These are phyloP conservation scores for Coniferiporia weirii DNA, from an alignment of 1,284 basidiomycete genomes.

Conservation along the genomic window DNA sequence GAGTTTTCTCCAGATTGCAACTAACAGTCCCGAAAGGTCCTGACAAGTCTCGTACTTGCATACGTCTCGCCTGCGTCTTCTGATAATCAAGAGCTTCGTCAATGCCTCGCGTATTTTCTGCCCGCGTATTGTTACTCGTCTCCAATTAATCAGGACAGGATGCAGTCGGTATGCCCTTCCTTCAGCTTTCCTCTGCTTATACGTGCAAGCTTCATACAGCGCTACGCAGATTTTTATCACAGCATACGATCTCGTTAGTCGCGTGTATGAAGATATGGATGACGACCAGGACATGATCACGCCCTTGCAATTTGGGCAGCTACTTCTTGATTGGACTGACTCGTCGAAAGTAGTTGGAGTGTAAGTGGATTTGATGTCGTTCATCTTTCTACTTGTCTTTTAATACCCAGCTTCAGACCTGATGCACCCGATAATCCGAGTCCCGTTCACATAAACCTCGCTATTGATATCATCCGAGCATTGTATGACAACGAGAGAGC, in stretches of 20 bases:
- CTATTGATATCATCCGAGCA: conserved; percentile 14
- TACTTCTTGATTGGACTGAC: conserved; percentile 17
- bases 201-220: not conserved
- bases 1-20: not conserved
- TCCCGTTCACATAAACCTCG: conserved; percentile 12
- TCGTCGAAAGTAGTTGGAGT: conserved; percentile 11
- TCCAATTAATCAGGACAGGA: conserved; percentile 8
- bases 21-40: conserved; percentile 3
- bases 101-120: conserved; percentile 19
- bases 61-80: conserved; percentile 17
- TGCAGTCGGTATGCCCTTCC: conserved; percentile 8
- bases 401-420: not conserved
- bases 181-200: not conserved
- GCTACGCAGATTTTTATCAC: conserved; percentile 1
- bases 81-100: conserved; percentile 16
- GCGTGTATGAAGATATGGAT: conserved; percentile 15
- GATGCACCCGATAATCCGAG: not conserved
- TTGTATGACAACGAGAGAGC: conserved; percentile 15
- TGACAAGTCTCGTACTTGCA: conserved; percentile 16
- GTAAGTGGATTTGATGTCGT: not conserved
- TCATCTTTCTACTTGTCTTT: not conserved
- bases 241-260: conserved; percentile 7
- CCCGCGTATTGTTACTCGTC: conserved; percentile 17
- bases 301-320: conserved; percentile 16
- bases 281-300: conserved; percentile 19